Conservation (phyloP, 2,329 filamentous ascomycete genomes). For the Aspergillus costaricaensis region DNA sequence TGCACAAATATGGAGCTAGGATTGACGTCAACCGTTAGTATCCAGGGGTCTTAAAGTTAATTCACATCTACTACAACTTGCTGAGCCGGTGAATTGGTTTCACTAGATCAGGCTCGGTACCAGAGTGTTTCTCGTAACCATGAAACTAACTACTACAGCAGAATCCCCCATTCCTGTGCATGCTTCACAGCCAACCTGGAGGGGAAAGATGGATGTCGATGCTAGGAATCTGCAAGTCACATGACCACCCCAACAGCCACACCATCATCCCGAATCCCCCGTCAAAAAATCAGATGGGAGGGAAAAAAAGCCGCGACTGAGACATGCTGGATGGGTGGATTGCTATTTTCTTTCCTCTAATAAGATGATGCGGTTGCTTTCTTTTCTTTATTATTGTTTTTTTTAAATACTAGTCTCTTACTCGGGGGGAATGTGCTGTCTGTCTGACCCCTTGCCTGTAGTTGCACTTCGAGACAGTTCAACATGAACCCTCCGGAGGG, state of each 20-base stretch:
- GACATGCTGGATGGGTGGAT: background rate
- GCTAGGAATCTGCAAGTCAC: background rate
- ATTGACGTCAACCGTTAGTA: slow-evolving; percentile 2
- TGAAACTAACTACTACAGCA: background rate
- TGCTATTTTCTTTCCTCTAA: background rate
- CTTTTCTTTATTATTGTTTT: background rate
- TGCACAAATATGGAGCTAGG: background rate
- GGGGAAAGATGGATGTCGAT: background rate
- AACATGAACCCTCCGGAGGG: background rate
- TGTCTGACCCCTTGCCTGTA: background rate
- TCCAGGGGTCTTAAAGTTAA: slow-evolving; percentile 3
- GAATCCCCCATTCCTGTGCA: background rate
- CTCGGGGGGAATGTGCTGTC: background rate
- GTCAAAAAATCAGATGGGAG: background rate
- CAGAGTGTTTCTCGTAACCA: background rate
- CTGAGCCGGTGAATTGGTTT: background rate
- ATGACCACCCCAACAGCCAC: background rate
- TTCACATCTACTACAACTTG: background rate
- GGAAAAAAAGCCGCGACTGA: slow-evolving; percentile 1
- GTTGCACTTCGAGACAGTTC: background rate
- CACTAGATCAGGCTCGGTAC: background rate
- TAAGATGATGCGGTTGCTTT: background rate
- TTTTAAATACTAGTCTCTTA: background rate
- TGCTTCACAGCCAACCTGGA: background rate
- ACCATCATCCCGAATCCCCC: background rate